phyloP scores from a whole-genome alignment of 225 moss, liverwort and hornwort genomes.

The Pseudisothecium myosuroides region DNA sequence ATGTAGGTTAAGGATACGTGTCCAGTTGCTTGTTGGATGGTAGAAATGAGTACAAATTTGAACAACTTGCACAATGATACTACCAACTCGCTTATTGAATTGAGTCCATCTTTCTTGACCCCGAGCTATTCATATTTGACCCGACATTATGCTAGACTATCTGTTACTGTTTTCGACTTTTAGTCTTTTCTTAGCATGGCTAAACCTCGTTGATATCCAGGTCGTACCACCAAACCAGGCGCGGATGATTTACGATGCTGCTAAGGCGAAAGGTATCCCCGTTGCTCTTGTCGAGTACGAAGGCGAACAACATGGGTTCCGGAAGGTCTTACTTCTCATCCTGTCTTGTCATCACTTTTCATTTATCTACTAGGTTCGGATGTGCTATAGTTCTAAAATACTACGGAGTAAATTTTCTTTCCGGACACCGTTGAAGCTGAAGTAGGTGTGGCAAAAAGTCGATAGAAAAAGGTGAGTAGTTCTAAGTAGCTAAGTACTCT shows the following conservation, averaged over 20 bases:
- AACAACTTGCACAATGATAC: neutral
- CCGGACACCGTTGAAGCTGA: neutral
- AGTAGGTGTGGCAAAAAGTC: neutral
- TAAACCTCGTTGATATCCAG: conserved; percentile 12
- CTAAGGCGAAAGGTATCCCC: conserved; percentile 63
- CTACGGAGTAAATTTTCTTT: neutral
- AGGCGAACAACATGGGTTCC: conserved; percentile 87
- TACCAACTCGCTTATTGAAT: neutral
- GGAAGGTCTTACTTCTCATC: conserved; percentile 10
- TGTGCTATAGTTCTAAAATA: neutral
- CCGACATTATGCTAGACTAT: neutral
- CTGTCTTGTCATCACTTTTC: neutral
- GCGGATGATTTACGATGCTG: conserved; percentile 75
- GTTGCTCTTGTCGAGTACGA: conserved; percentile 88
- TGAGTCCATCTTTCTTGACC: neutral
- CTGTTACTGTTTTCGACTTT: neutral
- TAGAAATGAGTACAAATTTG: neutral
- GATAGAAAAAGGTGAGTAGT: neutral
- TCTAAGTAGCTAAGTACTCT: neutral
- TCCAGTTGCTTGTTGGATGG: neutral
- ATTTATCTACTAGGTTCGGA: neutral
- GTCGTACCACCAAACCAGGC: conserved; percentile 86
- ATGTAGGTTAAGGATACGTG: neutral
- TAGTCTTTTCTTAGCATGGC: neutral
- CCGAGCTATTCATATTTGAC: neutral